Conservation (phyloP, 1,139 yeast species). For the Hansenula sp. region DNA sequence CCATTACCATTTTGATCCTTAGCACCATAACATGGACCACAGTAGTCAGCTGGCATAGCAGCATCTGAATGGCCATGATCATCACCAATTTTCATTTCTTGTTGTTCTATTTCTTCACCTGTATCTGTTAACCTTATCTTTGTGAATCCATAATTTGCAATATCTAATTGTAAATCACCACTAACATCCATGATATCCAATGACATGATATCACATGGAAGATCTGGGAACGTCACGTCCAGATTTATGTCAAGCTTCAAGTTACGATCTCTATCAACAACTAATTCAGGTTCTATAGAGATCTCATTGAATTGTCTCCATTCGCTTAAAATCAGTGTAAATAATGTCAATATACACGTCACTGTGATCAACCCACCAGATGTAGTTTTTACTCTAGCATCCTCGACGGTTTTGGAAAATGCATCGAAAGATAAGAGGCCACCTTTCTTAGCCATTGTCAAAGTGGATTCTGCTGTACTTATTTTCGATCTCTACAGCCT, state of each 20-base stretch:
- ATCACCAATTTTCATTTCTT: constrained; percentile 29
- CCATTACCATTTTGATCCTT: constrained; percentile 58
- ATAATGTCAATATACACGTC: constrained; percentile 57
- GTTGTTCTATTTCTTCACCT: constrained; percentile 38
- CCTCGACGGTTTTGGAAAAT: constrained; percentile 91
- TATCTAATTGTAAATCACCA: constrained; percentile 78
- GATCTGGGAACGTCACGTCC: constrained; percentile 74
- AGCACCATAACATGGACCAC: constrained; percentile 93
- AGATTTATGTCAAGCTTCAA: constrained; percentile 72
- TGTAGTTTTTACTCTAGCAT: constrained; percentile 81
- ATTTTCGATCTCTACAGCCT: not conserved
- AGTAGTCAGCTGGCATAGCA: constrained; percentile 45
- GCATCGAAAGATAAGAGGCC: constrained; percentile 73
- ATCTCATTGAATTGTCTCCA: constrained; percentile 69
- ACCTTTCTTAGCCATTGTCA: constrained; percentile 6
- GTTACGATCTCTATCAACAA: constrained; percentile 82
- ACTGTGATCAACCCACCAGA: constrained; percentile 89
- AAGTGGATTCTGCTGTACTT: not conserved
- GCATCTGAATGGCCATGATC: constrained; percentile 21
- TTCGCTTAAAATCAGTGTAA: constrained; percentile 66
- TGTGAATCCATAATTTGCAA: constrained; percentile 65
- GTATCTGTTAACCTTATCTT: constrained; percentile 56
- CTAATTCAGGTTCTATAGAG: constrained; percentile 73
- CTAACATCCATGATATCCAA: constrained; percentile 77
- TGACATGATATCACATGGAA: constrained; percentile 73